Conservation (phyloP, 2,329 filamentous ascomycete species). For the Trichothecium roseum region DNA sequence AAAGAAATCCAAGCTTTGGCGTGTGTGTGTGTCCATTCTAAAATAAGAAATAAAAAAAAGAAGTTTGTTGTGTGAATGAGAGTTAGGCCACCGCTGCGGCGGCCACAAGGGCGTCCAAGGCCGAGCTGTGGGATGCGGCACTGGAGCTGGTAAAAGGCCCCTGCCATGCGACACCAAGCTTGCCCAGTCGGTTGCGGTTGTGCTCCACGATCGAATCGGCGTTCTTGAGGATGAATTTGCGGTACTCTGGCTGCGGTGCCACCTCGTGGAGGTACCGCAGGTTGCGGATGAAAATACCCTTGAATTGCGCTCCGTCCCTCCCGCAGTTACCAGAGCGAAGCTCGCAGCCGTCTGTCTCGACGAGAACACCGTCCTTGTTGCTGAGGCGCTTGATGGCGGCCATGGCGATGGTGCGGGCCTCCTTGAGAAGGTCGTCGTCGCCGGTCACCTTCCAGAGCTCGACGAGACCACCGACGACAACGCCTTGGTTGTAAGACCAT, state of each 20-base stretch:
- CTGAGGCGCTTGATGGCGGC: constrained; percentile 37
- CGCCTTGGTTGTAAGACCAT: constrained; percentile 49
- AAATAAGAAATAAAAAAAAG: neutral
- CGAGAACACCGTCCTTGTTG: constrained; percentile 34
- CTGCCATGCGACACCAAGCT: constrained; percentile 54
- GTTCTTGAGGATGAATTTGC: constrained; percentile 46
- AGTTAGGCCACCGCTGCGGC: constrained; percentile 32
- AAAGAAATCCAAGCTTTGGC: no score
- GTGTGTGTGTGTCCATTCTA: no score
- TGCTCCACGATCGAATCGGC: constrained; percentile 56
- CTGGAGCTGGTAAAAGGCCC: constrained; percentile 43
- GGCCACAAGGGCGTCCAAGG: constrained; percentile 57
- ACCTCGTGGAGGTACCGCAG: constrained; percentile 45
- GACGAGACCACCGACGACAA: constrained; percentile 43
- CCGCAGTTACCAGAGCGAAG: constrained; percentile 25
- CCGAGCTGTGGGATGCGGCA: constrained; percentile 53
- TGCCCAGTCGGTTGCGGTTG: constrained; percentile 36
- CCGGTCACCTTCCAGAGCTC: constrained; percentile 36
- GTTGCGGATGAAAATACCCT: constrained; percentile 60
- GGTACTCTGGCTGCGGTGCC: constrained; percentile 38
- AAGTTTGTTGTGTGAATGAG: no score
- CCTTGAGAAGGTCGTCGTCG: constrained; percentile 27
- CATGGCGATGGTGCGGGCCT: constrained; percentile 37
- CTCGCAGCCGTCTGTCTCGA: constrained; percentile 24
- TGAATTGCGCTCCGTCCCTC: constrained; percentile 53